Conservation (phyloP, 1,284 basidiomycete species). For the Ceratobasidium theobromae region DNA sequence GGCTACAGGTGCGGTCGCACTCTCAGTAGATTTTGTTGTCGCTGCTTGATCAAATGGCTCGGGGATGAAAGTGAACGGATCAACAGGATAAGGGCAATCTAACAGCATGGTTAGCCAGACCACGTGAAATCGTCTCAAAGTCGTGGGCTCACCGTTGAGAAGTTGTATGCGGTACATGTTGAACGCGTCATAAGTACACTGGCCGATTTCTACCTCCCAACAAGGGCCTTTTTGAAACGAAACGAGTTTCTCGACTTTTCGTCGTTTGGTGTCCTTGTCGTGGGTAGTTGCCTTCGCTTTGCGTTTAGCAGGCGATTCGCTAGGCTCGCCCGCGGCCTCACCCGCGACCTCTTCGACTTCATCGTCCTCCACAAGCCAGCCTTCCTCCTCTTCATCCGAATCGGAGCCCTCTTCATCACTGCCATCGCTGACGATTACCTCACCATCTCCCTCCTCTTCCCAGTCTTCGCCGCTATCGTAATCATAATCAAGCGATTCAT, state of each 20-base stretch:
- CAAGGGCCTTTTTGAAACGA: constrained; percentile 75
- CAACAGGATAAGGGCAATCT: constrained; percentile 73
- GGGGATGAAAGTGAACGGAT: constrained; percentile 76
- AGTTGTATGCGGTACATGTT: constrained; percentile 68
- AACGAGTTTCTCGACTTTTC: constrained; percentile 70
- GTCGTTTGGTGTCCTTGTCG: constrained; percentile 55
- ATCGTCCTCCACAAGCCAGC: constrained; percentile 36
- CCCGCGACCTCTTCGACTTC: constrained; percentile 29
- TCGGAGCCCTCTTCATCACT: constrained; percentile 33
- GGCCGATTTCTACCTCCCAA: constrained; percentile 66
- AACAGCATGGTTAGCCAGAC: neutral
- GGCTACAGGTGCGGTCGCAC: constrained; percentile 36
- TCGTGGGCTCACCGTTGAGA: constrained; percentile 63
- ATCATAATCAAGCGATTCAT: constrained; percentile 73
- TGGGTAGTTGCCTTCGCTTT: constrained; percentile 36
- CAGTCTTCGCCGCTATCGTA: constrained; percentile 47
- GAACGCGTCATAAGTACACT: constrained; percentile 64
- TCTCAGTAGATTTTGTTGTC: constrained; percentile 31
- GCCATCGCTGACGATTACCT: constrained; percentile 31
- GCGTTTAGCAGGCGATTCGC: constrained; percentile 35
- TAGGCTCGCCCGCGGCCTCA: constrained; percentile 3
- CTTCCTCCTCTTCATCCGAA: constrained; percentile 32
- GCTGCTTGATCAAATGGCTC: constrained; percentile 43
- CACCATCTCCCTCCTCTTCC: constrained; percentile 37
- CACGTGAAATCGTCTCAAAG: neutral